Evolutionary conservation across 116 monocot species (phyloP), one percentile per base, ranked within the genome.

Genomic region (Trichopus zeylanicus): DNA sequence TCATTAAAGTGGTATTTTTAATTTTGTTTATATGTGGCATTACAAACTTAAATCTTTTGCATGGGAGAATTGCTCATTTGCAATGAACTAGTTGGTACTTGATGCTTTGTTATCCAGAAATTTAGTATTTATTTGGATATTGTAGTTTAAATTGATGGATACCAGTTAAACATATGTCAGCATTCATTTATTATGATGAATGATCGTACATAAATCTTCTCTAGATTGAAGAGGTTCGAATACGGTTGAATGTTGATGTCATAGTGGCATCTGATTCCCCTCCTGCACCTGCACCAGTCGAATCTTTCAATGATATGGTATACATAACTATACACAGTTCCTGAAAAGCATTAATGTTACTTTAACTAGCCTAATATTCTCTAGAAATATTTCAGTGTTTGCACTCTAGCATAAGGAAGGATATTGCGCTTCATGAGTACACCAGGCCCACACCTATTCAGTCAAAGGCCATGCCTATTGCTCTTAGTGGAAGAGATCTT

Each of bases 401-500:
- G 61, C 42, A 84, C 55, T 23, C 64, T 13, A 72, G 62, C 52
- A 78, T 84, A 38, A 75, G 78, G 75, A 72, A 75, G 55, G 83
- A 84, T 51, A 84, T 84, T 58, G 72, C 70, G 12, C 64, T 64
- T 7, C 83, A 78, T 59, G 78, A 78, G 26, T 84, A 78, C 46
- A 72, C 78, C 10, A 61, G 65, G 32, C 83, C 83, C 56, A 84
- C 83, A 0, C 51, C 83, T 39, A 78, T 84, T 31, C 83, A 84
- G 66, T 74, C 83, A 59, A 78, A 84, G 57, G 83, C 83, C 21
- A 69, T 78, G 78, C 83, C 83, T 30, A 59, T 78, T 60, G 75
- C 72, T 53, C 75, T 84, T 13, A 75, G 72, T 53, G 75, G 78
- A 13, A 75, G 63, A 67, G 83, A 84, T 62, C 53, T 84, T 31